Evolutionary conservation across 2,329 filamentous ascomycete species (phyloP), one percentile per base, ranked within the genome.

Genomic region (Alternaria sp.): DNA sequence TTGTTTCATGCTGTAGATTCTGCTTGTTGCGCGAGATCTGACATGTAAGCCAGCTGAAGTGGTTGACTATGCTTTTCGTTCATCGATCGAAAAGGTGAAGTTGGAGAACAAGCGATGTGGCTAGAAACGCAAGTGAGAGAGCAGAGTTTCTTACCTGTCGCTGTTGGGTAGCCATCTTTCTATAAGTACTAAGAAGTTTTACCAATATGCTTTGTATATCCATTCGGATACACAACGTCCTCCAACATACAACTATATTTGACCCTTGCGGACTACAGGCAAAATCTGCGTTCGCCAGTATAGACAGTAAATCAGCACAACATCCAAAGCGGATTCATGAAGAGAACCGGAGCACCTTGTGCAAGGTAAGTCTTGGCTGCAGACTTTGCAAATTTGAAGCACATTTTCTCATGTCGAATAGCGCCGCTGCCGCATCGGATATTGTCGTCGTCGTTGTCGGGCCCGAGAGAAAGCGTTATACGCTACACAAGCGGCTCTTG

Each of bases 361-460:
- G 7, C 6, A 37, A 37, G 36, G 36, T 37, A 21, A 9, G 7
- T 21, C 17, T 17, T 17, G n/a, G 10, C n/a, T 21, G n/a, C 17
- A 17, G 17, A 17, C 17, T 17, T 17, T 17, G 17, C 17, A 17
- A 17, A 17, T 17, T 17, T 17, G 17, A 17, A 17, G 17, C 17
- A 17, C 17, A 17, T 17, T 24, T 13, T 5, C 17, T 24, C 9
- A 41, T 41, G 1, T 14, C 21, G 9, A 5, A 14, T 5, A 41
- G 21, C 21, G 46, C 21, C 23, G 37, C 29, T 45, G 36, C 46
- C 11, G 31, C 9, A 9, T 31, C 29, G 9, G 13, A 48, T 1
- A 39, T 28, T 6, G n/a, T 51, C 26, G 14, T 59, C 11, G 17
- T 54, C 45, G n/a, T 41, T 3, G 40, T 59, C 5, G 45, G 24